Evolutionary conservation across 2,329 filamentous ascomycete genomes (phyloP), one percentile per base, ranked within the genome.

Genomic region (Aspergillus costaricaensis): DNA sequence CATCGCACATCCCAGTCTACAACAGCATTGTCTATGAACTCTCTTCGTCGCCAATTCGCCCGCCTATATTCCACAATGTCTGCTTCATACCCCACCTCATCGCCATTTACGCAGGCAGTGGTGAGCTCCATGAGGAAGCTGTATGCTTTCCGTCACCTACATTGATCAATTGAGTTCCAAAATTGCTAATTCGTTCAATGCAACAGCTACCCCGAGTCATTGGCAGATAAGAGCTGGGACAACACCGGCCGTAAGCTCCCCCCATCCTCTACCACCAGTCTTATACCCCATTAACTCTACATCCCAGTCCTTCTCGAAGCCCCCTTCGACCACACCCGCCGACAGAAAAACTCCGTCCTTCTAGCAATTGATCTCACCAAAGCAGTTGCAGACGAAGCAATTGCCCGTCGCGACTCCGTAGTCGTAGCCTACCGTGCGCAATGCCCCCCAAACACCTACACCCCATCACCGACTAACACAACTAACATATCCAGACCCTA

Each of bases 151-250:
- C 47, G 38, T 55, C 61, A 43, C 52, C 60, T 56, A 60, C 55
- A 56, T 58, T 48, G 57, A 27, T 58, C 4, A 10, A 54, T 59
- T 39, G 30, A 64, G 55, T 59, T 62, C 57, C 41, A 19, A 43
- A 47, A 51, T 67, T 56, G 57, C 57, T 64, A 32, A 62, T 50
- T 15, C 4, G 21, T 49, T 32, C 43, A 25, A 54, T 57, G 59
- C 65, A 95, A 50, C 8, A 55, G 92, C 61, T 99, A 96, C 74
- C 95, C 95, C 0, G 91, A 96, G 73, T 87, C 87, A 62, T 82
- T 97, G 44, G 95, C 95, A 9, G 95, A 98, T 73, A 89, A 88
- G 68, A 88, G 90, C 66, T 99, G 93, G 85, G 95, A 99, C 75
- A 99, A 99, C 72, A 96, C 96, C n/a, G 95, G 95, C 57, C 76